Percentiles rank a stretch among this genome's conserved stretches.
These are phyloP conservation scores for Neotropicomus parvogracilis DNA, from an alignment of 1,284 basidiomycete genomes.

Conservation along the genomic window DNA sequence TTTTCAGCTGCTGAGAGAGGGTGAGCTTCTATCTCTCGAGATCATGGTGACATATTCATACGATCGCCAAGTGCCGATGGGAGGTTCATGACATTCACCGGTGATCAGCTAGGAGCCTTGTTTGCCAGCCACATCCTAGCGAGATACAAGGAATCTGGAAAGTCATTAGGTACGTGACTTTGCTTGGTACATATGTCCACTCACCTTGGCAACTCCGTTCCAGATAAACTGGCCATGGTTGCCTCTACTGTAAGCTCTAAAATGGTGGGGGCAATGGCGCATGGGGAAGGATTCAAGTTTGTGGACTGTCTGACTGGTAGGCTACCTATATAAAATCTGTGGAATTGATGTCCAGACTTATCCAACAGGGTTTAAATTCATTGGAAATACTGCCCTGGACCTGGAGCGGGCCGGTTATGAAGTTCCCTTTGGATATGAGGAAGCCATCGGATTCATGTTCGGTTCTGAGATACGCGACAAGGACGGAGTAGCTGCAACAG, in stretches of 20 bases:
- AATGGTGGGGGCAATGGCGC: conserved; percentile 76
- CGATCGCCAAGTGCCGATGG: conserved; percentile 43
- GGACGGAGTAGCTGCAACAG: conserved; percentile 77
- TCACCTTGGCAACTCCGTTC: not conserved
- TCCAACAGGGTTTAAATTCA: conserved; percentile 72
- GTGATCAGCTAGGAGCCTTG: conserved; percentile 78
- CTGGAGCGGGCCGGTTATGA: conserved; percentile 64
- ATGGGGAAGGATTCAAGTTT: conserved; percentile 74
- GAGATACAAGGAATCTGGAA: conserved; percentile 55
- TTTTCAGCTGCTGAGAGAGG: conserved; percentile 76
- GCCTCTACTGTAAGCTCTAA: conserved; percentile 87
- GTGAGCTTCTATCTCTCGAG: conserved; percentile 35
- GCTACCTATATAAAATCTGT: conserved; percentile 9
- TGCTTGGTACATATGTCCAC: not conserved
- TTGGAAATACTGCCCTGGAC: conserved; percentile 74
- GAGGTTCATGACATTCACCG: conserved; percentile 72
- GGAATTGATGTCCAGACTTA: not conserved
- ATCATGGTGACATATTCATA: not conserved
- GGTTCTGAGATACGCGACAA: conserved; percentile 76
- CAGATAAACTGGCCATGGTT: conserved; percentile 74
- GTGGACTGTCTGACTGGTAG: conserved; percentile 78
- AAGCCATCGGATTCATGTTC: conserved; percentile 87
- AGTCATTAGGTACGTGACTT: conserved; percentile 44
- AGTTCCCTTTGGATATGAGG: conserved; percentile 82
- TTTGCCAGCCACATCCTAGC: conserved; percentile 65